phyloP scores from a whole-genome alignment of 176 grass and related monocot species.

The Luzula sylvatica region DNA sequence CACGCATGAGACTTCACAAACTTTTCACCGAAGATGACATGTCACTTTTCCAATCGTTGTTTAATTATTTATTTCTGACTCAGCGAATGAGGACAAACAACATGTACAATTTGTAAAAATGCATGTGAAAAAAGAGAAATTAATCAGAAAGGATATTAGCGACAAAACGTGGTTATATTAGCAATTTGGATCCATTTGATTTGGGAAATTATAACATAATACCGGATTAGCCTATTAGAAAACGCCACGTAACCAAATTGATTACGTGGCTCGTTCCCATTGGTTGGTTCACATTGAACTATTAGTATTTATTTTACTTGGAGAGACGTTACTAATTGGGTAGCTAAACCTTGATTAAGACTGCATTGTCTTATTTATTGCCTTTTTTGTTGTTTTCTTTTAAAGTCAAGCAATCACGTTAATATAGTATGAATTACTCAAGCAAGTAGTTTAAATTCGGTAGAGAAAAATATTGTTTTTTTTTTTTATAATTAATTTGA shows the following conservation, averaged over 20 bases:
- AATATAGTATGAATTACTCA: too few relatives aligned
- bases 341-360: slow-evolving; percentile 5
- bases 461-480: too few relatives aligned
- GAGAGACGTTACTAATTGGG: neutral
- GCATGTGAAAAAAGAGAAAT: too few relatives aligned
- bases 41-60: neutral
- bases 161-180: slow-evolving; percentile 4
- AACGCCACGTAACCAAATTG: too few relatives aligned
- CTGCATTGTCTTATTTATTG: neutral
- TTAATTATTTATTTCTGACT: slow-evolving; percentile 1
- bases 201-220: neutral
- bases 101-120: too few relatives aligned
- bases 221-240: too few relatives aligned
- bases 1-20: neutral
- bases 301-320: neutral
- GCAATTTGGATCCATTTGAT: neutral
- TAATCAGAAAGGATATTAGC: neutral
- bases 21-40: neutral
- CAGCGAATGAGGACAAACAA: neutral
- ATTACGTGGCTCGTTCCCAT: too few relatives aligned
- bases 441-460: too few relatives aligned
- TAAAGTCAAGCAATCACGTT: neutral
- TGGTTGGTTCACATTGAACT: too few relatives aligned
- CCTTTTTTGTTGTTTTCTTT: neutral
- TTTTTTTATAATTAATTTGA: too few relatives aligned